Base-by-base conservation (phyloP, 1,284 basidiomycete species). In the Pulchroboletus neoregius region DNA sequence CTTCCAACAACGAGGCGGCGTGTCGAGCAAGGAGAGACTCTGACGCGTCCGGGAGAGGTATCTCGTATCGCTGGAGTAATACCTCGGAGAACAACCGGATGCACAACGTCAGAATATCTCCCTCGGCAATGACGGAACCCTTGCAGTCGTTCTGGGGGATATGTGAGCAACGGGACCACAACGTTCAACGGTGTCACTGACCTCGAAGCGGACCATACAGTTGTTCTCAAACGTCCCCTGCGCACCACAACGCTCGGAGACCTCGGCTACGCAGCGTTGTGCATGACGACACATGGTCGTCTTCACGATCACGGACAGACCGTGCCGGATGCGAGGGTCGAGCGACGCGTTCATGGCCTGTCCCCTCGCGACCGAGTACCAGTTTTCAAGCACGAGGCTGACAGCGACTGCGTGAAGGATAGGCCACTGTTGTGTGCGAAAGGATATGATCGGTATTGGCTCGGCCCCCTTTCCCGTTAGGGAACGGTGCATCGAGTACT, bases 351-450 rank as follows among this genome's bases (percentile, higher is more conserved):
- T 59, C 60, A 70, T 65, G 15, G 65, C 63, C 18, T 64, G 51
- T 37, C 62, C 55, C 4, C 72, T 57, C 2, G 60, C 65, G 4
- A 55, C 43, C n/a, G 71, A 67, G 37, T 68, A 75, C 74, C 74
- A 78, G 39, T 65, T 71, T 22, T 63, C 67, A 59, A 78, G 59
- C 23, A 79, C 73, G 56, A 71, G 66, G 15, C 68, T 70, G 12
- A 71, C 68, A 2, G 78, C 73, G 6, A 70, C 67, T 2, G 72
- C 70, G 33, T 77, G 69, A 16, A 71, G 57, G 18, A 80, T 63
- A 5, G 78, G 76, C 67, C 71, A 73, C 45, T 79, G 76, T 52
- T 80, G 78, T 0, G 78, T 80, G n/a, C 78, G 70, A 63, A 80
- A 79, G 6, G 71, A 62, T 41, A 79, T 70, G 57, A 80, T 77